Conservation (phyloP, 2,329 filamentous ascomycete species). For the Monilinia fructicola region DNA sequence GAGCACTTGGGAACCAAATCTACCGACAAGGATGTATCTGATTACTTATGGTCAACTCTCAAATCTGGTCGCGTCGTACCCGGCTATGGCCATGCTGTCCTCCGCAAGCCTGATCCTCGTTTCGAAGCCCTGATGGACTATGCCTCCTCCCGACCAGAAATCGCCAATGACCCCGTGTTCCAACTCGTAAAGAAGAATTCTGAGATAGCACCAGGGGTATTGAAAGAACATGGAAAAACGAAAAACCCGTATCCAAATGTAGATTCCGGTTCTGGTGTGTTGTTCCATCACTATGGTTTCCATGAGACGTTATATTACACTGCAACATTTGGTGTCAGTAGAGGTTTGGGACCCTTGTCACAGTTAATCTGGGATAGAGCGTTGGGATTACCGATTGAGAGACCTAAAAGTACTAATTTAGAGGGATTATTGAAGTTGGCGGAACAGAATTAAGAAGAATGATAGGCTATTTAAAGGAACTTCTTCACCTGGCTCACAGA, state of each 20-base stretch:
- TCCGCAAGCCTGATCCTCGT: constrained; percentile 93
- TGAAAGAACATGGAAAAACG: constrained; percentile 95
- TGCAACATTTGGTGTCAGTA: constrained; percentile 66
- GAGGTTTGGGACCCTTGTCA: constrained; percentile 80
- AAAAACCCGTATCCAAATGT: constrained; percentile 99
- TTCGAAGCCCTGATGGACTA: constrained; percentile 98
- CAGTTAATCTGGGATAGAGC: constrained; percentile 97
- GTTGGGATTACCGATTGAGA: constrained; percentile 90
- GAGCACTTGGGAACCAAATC: constrained; percentile 76
- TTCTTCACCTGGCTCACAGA: too few relatives aligned
- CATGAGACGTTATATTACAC: constrained; percentile 95
- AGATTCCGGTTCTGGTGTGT: constrained; percentile 85
- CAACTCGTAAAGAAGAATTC: constrained; percentile 91
- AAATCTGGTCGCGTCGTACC: constrained; percentile 91
- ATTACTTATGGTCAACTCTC: constrained; percentile 90
- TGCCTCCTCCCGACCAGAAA: constrained; percentile 78
- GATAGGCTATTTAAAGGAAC: not conserved
- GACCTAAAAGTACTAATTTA: constrained; percentile 96
- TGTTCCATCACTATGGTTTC: constrained; percentile 99
- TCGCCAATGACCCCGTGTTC: constrained; percentile 86
- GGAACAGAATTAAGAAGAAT: constrained; percentile 39
- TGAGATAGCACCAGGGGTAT: constrained; percentile 82
- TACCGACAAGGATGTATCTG: constrained; percentile 76
- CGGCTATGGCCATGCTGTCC: constrained; percentile 92
- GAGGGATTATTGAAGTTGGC: constrained; percentile 75